These are phyloP conservation scores for Gillenia trifoliata DNA, from an alignment of 306 rosid species.

Conservation along the genomic window DNA sequence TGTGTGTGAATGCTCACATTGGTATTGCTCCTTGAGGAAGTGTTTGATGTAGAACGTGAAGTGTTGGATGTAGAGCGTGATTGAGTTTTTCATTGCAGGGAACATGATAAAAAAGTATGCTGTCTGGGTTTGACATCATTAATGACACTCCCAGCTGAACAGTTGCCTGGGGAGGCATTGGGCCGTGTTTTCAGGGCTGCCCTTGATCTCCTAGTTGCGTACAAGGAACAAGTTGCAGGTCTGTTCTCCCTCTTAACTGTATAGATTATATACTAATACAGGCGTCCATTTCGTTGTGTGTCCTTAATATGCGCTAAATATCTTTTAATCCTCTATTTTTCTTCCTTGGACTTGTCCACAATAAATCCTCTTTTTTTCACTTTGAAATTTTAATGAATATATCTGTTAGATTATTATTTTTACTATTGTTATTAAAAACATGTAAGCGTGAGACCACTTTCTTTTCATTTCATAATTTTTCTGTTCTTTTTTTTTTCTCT, in stretches of 20 bases:
- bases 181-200: slow-evolving; percentile 86
- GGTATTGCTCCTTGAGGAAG: not conserved
- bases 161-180: slow-evolving; percentile 72
- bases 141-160: slow-evolving; percentile 72
- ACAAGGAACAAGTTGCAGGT: slow-evolving; percentile 97
- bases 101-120: slow-evolving; percentile 91
- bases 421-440: not conserved
- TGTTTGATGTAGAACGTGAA: slow-evolving; percentile 9
- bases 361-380: not conserved
- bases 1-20: not conserved
- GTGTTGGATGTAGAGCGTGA: slow-evolving; percentile 9
- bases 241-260: not conserved
- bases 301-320: not conserved
- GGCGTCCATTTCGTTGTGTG: not conserved
- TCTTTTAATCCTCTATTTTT: not conserved
- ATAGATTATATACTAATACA: not conserved
- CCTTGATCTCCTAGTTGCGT: slow-evolving; percentile 83
- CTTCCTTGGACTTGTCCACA: not conserved
- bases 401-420: not conserved
- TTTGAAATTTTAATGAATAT: not conserved
- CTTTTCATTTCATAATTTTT: not conserved
- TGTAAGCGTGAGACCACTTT: not conserved
- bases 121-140: slow-evolving; percentile 89
- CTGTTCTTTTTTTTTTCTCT: not conserved
- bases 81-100: slow-evolving; percentile 48